These are phyloP conservation scores for Priceomyces haplophilus DNA, from an alignment of 805 yeast genomes.

Conservation along the genomic window DNA sequence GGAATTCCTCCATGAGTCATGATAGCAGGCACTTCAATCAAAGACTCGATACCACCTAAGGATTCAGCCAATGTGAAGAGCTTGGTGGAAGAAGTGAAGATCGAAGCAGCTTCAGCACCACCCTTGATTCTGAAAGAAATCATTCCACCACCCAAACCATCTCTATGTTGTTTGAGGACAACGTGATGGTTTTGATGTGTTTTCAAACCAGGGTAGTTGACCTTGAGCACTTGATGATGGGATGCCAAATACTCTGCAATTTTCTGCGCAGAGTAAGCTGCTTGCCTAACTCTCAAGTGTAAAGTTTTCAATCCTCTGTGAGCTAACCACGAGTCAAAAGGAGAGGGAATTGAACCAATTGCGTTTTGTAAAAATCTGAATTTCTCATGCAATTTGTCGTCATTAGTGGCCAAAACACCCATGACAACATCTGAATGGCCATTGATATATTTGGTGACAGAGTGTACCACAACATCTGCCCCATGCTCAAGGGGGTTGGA, in stretches of 20 bases:
- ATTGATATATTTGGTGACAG: slow-evolving; percentile 86
- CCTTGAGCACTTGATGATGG: slow-evolving; percentile 55
- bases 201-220: slow-evolving; percentile 81
- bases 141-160: slow-evolving; percentile 89
- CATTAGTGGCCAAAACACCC: slow-evolving; percentile 76
- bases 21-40: slow-evolving; percentile 83
- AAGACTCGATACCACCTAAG: slow-evolving; percentile 84
- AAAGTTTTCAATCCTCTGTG: slow-evolving; percentile 89
- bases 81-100: slow-evolving; percentile 70
- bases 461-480: slow-evolving; percentile 84
- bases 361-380: slow-evolving; percentile 82
- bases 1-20: slow-evolving; percentile 95
- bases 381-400: slow-evolving; percentile 55
- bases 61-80: slow-evolving; percentile 86
- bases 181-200: slow-evolving; percentile 61
- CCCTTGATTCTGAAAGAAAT: slow-evolving; percentile 83
- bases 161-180: slow-evolving; percentile 73
- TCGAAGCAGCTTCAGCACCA: slow-evolving; percentile 72
- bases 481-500: slow-evolving; percentile 81
- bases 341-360: slow-evolving; percentile 84
- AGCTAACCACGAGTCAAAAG: slow-evolving; percentile 90
- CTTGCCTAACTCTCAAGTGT: slow-evolving; percentile 73
- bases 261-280: slow-evolving; percentile 60
- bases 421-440: slow-evolving; percentile 91
- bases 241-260: slow-evolving; percentile 62